Evolutionary conservation across 2,329 filamentous ascomycete genomes (phyloP).

Genomic region (Tolypocladium endophyticum): DNA sequence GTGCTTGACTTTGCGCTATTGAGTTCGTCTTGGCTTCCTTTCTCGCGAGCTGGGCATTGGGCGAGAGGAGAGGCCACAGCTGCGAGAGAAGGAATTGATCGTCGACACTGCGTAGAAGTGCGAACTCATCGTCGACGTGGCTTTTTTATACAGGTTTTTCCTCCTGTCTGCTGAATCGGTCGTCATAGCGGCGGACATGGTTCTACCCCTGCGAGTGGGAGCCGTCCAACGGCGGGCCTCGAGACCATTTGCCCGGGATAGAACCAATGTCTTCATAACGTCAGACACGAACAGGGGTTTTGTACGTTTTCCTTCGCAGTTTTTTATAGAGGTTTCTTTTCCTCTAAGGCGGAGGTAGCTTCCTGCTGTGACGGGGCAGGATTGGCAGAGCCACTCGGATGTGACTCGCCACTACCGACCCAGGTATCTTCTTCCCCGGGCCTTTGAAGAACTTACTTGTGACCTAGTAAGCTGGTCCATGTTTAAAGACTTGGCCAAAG

Average conservation of each 20-base stretch:
- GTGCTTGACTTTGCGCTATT: neutral
- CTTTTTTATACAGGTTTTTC: neutral
- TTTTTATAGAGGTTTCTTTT: neutral
- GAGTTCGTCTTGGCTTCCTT: conserved; percentile 4
- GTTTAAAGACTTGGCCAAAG: too few species aligned
- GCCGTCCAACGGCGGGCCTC: neutral
- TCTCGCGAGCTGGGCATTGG: neutral
- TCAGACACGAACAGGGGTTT: neutral
- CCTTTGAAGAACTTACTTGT: too few species aligned
- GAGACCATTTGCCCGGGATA: too few species aligned
- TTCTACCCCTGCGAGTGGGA: neutral
- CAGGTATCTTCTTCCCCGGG: too few species aligned
- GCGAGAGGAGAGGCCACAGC: neutral
- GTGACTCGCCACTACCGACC: too few species aligned
- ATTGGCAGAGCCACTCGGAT: neutral
- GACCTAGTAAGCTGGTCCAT: too few species aligned
- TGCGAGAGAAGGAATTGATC: conserved; percentile 3
- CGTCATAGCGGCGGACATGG: neutral
- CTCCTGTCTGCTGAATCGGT: neutral
- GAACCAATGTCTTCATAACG: neutral
- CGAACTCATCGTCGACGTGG: conserved; percentile 3
- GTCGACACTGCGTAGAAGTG: conserved; percentile 4
- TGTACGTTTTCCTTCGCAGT: neutral
- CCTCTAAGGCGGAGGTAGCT: neutral
- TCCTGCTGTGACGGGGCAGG: neutral